Base-by-base conservation (phyloP, 768 basidiomycete species). In the Boletus rubroflammeus region DNA sequence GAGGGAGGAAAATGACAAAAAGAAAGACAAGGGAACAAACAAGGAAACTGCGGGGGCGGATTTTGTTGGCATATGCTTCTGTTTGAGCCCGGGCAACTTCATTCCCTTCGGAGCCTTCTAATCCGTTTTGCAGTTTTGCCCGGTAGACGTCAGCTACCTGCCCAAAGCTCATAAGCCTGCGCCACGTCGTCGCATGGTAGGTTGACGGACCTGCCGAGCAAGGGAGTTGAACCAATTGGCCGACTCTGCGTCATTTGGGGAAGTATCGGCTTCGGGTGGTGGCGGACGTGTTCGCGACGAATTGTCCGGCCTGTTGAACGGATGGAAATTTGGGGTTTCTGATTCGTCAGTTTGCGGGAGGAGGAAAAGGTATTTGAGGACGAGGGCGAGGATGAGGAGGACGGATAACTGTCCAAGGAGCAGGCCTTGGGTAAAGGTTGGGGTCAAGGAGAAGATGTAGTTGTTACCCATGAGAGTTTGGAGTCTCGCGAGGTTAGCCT, bases 331-430 rank as follows among this genome's bases (percentile, higher is more conserved):
- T 1, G 81, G 75, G 0, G 78, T 75, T 57, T 81, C 81, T 62
- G 80, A 77, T 0, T 79, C 78, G 58, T 79, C 72, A 54, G 80
- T 75, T 26, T 83, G 78, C 6, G 90, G 83, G 62, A 97, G 92
- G 58, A 99, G 86, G 67, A 99, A 97, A 53, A 98, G 85, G 74
- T 97, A 98, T 67, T 91, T 90, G 72, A 99, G 83, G 67, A 99
- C 82, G 57, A 94, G 74, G 44, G 77, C 78, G 28, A 91, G 79
- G 44, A 95, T 78, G 47, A 88, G 64, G 41, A 93, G 76, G 62
- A 99, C 86, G 25, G 93, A 95, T 21, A 92, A 77, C 70, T 98
- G 96, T 53, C 96, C 96, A 41, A 98, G 73, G 36, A 99, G 76
- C 34, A 99, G 81, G 15, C 96, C 96, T 67, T 98, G 95, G 0